Evolutionary conservation across 2,329 filamentous ascomycete genomes (phyloP), one percentile per base, ranked within the genome.

Genomic region (Fusarium anguioides): DNA sequence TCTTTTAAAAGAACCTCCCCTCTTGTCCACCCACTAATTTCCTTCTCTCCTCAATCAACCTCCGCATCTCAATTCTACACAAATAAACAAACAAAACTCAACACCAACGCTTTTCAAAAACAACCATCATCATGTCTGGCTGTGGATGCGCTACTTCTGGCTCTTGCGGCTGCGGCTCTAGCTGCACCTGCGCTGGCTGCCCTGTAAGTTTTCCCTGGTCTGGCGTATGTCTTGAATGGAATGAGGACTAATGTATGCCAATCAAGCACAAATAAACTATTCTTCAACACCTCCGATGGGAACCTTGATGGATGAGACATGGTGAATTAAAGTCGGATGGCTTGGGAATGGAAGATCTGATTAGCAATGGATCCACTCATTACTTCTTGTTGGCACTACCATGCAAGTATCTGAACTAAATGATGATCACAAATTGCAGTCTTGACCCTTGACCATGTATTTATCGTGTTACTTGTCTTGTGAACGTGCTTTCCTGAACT

Each of bases 181-280:
- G 66, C 75, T 82, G 81, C 79, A 77, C 79, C 66, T 82, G 81
- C 68, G 66, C 73, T 44, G 75, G 74, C 72, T 82, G 81, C 79
- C 80, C 80, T 69, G 81, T 82, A 78, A 72, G 80, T 76, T 26
- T 24, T 46, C 45, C 61, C 42, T 66, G 56, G 42, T 54, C n/a
- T 60, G 64, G 51, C 45, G 44, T 36, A 42, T 56, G 44, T 39
- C 57, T 36, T 18, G 29, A 60, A 8, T n/a, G 21, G 23, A 27
- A 17, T 24, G 36, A 54, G 51, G 33, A 46, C 68, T 72, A 59
- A 72, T 48, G 48, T 10, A 52, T 52, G 47, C 69, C 66, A 71
- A 72, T 71, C 64, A 72, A 74, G 73, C 69, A 74, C 55, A 75
- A 75, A 73, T 74, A 70, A 73, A 41, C 55, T 48, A 46, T 51